A percentile compares a stretch with the other conserved stretches of the same genome.
phyloP scores from a whole-genome alignment of 1,139 yeast species.

The Scheffersomyces titani region DNA sequence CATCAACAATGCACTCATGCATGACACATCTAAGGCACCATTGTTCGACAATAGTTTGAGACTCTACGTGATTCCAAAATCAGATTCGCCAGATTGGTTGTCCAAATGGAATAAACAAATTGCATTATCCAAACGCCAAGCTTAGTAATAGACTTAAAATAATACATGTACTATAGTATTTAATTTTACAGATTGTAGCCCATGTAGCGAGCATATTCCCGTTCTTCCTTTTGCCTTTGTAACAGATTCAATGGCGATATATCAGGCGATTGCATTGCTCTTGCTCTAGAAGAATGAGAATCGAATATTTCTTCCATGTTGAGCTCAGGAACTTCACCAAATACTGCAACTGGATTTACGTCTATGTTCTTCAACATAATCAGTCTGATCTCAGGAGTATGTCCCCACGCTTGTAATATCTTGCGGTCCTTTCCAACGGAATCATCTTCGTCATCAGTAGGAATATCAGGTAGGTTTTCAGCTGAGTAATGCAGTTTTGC shows the following conservation, averaged over 20 bases:
- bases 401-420: slow-evolving; percentile 71
- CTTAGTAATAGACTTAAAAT: background rate
- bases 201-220: slow-evolving; percentile 53
- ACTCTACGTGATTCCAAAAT: slow-evolving; percentile 79
- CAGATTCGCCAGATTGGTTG: slow-evolving; percentile 65
- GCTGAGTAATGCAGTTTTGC: slow-evolving; percentile 12
- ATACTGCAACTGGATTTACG: slow-evolving; percentile 70
- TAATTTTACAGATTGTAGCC: slow-evolving; percentile 35
- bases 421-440: slow-evolving; percentile 39
- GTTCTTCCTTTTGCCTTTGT: slow-evolving; percentile 43
- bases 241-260: slow-evolving; percentile 22
- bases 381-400: slow-evolving; percentile 58
- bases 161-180: background rate
- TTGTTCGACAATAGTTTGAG: slow-evolving; percentile 75
- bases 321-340: slow-evolving; percentile 75
- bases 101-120: slow-evolving; percentile 64
- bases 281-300: slow-evolving; percentile 44
- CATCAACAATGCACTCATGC: slow-evolving; percentile 62
- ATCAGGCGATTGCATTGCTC: slow-evolving; percentile 61
- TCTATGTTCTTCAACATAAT: slow-evolving; percentile 57
- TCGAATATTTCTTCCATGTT: slow-evolving; percentile 71
- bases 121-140: slow-evolving; percentile 53
- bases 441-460: slow-evolving; percentile 61
- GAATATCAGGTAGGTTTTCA: slow-evolving; percentile 45
- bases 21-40: slow-evolving; percentile 68